A percentile compares a stretch with the other conserved stretches of the same genome.
phyloP scores from a whole-genome alignment of 2,329 filamentous ascomycete species.

The Amesomyces nigricolor region DNA sequence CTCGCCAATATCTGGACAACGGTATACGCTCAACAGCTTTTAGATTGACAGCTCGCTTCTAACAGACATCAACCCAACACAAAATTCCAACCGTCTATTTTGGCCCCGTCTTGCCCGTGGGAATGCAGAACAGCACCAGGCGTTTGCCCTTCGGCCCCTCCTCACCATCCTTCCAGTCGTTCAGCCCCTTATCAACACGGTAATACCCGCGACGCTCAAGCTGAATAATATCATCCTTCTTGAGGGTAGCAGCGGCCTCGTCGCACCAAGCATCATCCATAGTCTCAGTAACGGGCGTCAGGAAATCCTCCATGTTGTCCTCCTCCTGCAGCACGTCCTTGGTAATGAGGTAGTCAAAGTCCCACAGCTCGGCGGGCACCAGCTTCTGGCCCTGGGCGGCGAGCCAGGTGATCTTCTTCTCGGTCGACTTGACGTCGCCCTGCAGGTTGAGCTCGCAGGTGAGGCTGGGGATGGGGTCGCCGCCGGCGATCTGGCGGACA shows the following conservation, averaged over 20 bases:
- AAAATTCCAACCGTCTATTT: constrained; percentile 17
- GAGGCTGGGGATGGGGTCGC: constrained; percentile 58
- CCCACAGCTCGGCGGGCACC: constrained; percentile 77
- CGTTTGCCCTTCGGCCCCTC: constrained; percentile 44
- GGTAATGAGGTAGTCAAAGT: constrained; percentile 91
- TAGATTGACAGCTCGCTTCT: too few relatives aligned
- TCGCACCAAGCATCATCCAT: constrained; percentile 73
- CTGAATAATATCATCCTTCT: constrained; percentile 88
- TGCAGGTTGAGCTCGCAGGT: constrained; percentile 84
- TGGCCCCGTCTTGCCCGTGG: constrained; percentile 44
- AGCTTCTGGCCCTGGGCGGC: constrained; percentile 69
- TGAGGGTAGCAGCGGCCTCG: constrained; percentile 69
- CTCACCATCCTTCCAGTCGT: constrained; percentile 45
- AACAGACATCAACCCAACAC: too few relatives aligned
- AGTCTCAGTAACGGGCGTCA: constrained; percentile 70
- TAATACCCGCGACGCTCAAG: constrained; percentile 92
- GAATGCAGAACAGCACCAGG: constrained; percentile 52
- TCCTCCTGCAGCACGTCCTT: constrained; percentile 92
- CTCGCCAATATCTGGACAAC: not conserved
- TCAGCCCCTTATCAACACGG: constrained; percentile 66
- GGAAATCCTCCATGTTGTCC: constrained; percentile 75
- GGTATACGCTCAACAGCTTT: too few relatives aligned
- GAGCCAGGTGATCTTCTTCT: constrained; percentile 96
- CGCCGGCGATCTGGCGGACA: constrained; percentile 57
- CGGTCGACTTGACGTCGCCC: constrained; percentile 89